phyloP scores from a whole-genome alignment of 2,329 filamentous ascomycete genomes.

The Passalora sequoiae region DNA sequence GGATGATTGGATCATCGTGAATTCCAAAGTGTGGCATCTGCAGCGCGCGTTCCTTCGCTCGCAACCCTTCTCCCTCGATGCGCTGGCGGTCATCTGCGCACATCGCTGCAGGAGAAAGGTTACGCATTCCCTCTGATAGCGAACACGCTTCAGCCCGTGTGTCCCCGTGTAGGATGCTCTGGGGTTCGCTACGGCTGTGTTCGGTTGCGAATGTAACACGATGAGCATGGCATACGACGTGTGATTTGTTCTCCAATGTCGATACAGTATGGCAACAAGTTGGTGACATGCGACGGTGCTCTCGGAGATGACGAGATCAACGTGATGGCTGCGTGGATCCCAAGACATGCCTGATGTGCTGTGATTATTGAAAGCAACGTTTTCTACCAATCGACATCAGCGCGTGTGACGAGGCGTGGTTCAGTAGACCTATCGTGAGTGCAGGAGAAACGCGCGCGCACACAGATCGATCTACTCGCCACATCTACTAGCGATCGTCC shows the following conservation, averaged over 20 bases:
- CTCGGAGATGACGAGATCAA: slow-evolving; percentile 1
- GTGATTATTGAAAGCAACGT: background rate
- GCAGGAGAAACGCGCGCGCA: background rate
- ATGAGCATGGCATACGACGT: slow-evolving; percentile 3
- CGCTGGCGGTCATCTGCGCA: slow-evolving; percentile 7
- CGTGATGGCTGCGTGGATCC: background rate
- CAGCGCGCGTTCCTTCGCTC: background rate
- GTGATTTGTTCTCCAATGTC: slow-evolving; percentile 11
- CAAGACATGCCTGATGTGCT: slow-evolving; percentile 8
- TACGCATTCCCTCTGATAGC: slow-evolving; percentile 2
- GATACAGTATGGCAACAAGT: slow-evolving; percentile 1
- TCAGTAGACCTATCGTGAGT: background rate
- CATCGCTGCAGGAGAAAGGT: slow-evolving; percentile 5
- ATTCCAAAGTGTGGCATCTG: background rate
- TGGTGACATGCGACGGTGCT: slow-evolving; percentile 1
- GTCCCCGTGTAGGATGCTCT: too few relatives aligned
- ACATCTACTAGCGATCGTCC: too few relatives aligned
- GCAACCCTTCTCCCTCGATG: slow-evolving; percentile 1
- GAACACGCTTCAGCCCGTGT: too few relatives aligned
- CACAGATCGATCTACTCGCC: too few relatives aligned
- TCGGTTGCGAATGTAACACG: slow-evolving; percentile 16
- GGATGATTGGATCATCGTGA: background rate
- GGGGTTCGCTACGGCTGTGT: slow-evolving; percentile 17
- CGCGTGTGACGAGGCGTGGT: too few relatives aligned
- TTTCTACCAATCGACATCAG: background rate